Percentiles rank a stretch among this genome's conserved stretches.
phyloP scores from a whole-genome alignment of 495 filamentous ascomycete genomes.

The Pyrenopolyporus hunteri region DNA sequence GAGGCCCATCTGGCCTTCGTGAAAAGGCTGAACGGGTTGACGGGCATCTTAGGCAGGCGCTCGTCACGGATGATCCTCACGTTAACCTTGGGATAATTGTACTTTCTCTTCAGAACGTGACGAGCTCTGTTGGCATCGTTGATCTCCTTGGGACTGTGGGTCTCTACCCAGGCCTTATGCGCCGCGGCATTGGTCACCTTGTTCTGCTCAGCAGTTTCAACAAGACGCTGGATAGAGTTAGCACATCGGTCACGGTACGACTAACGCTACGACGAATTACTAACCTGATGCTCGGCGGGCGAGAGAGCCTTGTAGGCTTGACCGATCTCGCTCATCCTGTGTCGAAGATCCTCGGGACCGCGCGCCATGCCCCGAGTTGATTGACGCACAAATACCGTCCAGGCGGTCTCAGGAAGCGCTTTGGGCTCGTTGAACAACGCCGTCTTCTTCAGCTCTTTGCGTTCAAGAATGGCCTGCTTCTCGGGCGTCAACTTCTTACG shows the following conservation, averaged over 20 bases:
- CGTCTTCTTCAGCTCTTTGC: slow-evolving; percentile 30
- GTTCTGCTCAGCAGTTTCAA: slow-evolving; percentile 58
- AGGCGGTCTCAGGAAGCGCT: slow-evolving; percentile 3
- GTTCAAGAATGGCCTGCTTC: slow-evolving; percentile 29
- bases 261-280: slow-evolving; percentile 13
- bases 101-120: slow-evolving; percentile 47
- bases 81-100: slow-evolving; percentile 27
- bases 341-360: background rate
- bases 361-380: background rate
- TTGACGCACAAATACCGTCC: slow-evolving; percentile 33
- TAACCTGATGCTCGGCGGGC: slow-evolving; percentile 39
- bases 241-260: background rate
- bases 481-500: slow-evolving; percentile 30
- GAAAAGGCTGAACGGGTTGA: slow-evolving; percentile 53
- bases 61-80: slow-evolving; percentile 58
- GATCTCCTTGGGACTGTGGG: slow-evolving; percentile 63
- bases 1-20: slow-evolving; percentile 50
- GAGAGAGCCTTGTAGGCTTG: slow-evolving; percentile 40
- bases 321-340: slow-evolving; percentile 5
- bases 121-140: slow-evolving; percentile 70
- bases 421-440: slow-evolving; percentile 42
- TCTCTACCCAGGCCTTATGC: slow-evolving; percentile 64
- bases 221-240: slow-evolving; percentile 38
- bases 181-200: slow-evolving; percentile 50
- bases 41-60: slow-evolving; percentile 59